Evolutionary conservation across 2,329 filamentous ascomycete species (phyloP), one percentile per base, ranked within the genome.

Genomic region (Cladosporium sp.): DNA sequence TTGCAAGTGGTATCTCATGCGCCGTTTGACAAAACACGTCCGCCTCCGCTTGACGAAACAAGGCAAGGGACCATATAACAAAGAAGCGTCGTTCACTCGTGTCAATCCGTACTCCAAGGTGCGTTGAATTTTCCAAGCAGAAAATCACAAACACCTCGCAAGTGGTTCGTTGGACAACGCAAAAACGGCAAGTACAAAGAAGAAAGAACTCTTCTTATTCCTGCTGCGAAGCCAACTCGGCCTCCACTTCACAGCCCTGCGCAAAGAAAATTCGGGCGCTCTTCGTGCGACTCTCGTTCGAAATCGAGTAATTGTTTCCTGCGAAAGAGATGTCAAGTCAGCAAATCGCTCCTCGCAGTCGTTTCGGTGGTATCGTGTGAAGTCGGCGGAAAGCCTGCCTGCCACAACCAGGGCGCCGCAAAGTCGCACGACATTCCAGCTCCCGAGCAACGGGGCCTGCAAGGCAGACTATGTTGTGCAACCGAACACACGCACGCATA

Each of bases 291-390:
- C 88, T 88, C 65, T 92, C 88, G 77, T 98, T 99, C 64, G 85
- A 84, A 73, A 99, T 97, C 74, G 90, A 91, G 79, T 99, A 99
- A 72, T 92, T 91, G 75, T 98, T 98, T 60, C 94, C 94, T 97
- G 69, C 36, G n/a, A 67, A 25, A 43, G 62, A 36, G 32, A n/a
- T 11, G 5, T 14, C 2, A 4, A 30, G 43, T 61, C 43, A 61
- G 58, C 46, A 5, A 8, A 8, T 28, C 7, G 49, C 10, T 30
- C 26, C 2, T n/a, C 16, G 13, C 36, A 43, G 10, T n/a, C n/a
- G n/a, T n/a, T n/a, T n/a, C n/a, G n/a, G n/a, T n/a, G n/a, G n/a
- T n/a, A n/a, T n/a, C n/a, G n/a, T n/a, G n/a, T n/a, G n/a, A n/a
- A n/a, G n/a, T n/a, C n/a, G n/a, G n/a, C n/a, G n/a, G n/a, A n/a